phyloP scores from a whole-genome alignment of 1,284 basidiomycete genomes.

The Hypsizygus ulmarius region DNA sequence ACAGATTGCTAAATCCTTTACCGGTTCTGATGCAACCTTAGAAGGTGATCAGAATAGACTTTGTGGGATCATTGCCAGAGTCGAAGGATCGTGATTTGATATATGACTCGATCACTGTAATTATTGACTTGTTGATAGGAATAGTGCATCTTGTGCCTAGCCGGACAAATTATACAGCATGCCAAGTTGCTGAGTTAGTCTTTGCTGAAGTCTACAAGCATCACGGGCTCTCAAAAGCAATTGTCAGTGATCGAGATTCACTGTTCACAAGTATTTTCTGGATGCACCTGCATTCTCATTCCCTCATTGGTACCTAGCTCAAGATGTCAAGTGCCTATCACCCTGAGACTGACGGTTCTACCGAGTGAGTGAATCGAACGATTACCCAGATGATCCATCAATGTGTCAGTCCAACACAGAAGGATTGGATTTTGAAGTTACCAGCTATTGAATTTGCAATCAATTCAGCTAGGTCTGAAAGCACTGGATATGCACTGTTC shows the following conservation, averaged over 20 bases:
- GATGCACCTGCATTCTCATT: constrained; percentile 32
- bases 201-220: constrained; percentile 38
- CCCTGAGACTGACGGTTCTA: constrained; percentile 42
- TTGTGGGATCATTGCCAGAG: no score
- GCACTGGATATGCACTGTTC: constrained; percentile 31
- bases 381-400: constrained; percentile 38
- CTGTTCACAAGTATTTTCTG: constrained; percentile 45
- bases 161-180: constrained; percentile 28
- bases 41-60: no score
- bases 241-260: constrained; percentile 41
- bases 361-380: constrained; percentile 38
- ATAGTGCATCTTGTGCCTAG: constrained; percentile 36
- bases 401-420: constrained; percentile 31
- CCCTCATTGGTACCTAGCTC: constrained; percentile 31
- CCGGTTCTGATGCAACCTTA: no score
- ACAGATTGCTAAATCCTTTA: no score
- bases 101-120: no score
- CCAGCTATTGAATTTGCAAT: constrained; percentile 37
- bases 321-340: constrained; percentile 43
- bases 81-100: no score
- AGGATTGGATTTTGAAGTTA: constrained; percentile 36
- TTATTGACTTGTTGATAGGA: no score
- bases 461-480: constrained; percentile 22
- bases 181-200: no score
- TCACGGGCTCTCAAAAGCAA: constrained; percentile 36